Evolutionary conservation across 176 grass and related monocot genomes (phyloP), one percentile per base, ranked within the genome.

Genomic region (Pontederia crassipes): DNA sequence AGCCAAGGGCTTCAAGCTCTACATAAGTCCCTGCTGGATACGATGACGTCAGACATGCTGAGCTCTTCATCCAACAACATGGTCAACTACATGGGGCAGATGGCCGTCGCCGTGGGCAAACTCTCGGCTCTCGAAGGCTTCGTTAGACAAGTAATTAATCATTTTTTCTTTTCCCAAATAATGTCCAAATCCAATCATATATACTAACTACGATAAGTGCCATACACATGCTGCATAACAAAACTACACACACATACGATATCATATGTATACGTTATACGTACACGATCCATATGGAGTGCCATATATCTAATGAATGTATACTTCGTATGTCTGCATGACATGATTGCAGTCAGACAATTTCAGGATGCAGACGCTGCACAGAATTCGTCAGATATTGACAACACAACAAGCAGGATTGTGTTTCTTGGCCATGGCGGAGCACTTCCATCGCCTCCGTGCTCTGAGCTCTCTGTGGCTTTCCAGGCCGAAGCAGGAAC

Each of bases 401-500:
- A 88, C 85, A 28, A 17, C 46, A 20, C 6, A 20, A 69, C 85
- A 88, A 60, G 14, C 76, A 9, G 85, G 73, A 7, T 76, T 63
- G 49, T 77, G 76, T 51, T 80, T 83, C 72, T 50, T 88, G 76
- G 80, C 80, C 59, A 62, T 88, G 45, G 85, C 80, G 55, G 80
- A 83, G 64, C 79, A 88, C 73, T 88, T 80, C 59, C 80, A 83
- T 55, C 80, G 85, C 57, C 80, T 88, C 54, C 85, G 80, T 8
- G 77, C 68, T 11, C 80, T 88, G 49, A 88, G 80, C 85, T 75
- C 77, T n/a, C 76, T 88, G 29, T 83, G 72, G 80, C 49, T 62
- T 15, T 35, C 80, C 2, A 75, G 80, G 12, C 73, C 76, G 16
- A 75, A 32, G 0, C 80, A 73, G 8, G 57, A 32, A 2, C 16